Evolutionary conservation across 305 asterid species (phyloP).

Genomic region (Plantago coronopus): DNA sequence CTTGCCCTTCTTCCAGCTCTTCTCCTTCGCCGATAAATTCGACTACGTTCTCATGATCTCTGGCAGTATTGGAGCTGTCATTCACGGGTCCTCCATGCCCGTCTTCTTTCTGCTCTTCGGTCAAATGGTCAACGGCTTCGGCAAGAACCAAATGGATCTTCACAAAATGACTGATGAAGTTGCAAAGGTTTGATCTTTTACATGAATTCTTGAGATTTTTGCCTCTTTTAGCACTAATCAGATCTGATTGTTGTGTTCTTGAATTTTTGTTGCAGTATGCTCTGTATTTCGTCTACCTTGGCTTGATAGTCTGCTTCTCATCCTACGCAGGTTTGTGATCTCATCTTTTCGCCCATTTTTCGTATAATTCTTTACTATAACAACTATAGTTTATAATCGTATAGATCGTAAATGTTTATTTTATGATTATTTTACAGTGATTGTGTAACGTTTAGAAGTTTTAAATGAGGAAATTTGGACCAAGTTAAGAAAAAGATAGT

Average conservation of each 20-base stretch:
- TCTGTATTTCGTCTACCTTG: conserved; percentile 92
- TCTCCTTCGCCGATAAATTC: conserved; percentile 78
- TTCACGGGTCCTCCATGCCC: conserved; percentile 98
- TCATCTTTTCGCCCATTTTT: too few relatives aligned
- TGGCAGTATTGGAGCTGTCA: conserved; percentile 82
- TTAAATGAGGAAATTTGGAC: too few relatives aligned
- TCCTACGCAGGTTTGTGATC: conserved; percentile 89
- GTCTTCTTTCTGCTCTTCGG: conserved; percentile 93
- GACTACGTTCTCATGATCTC: conserved; percentile 61
- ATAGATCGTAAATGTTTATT: too few relatives aligned
- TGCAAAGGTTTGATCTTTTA: conserved; percentile 52
- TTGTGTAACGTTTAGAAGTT: too few relatives aligned
- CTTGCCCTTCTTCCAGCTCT: conserved; percentile 78
- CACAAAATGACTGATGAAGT: conserved; percentile 84
- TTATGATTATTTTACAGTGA: too few relatives aligned
- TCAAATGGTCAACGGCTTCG: conserved; percentile 93
- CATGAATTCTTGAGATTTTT: background rate
- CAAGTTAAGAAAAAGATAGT: too few relatives aligned
- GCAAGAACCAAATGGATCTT: conserved; percentile 90
- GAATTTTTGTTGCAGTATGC: conserved; percentile 67
- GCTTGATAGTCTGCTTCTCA: conserved; percentile 83
- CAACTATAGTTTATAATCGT: too few relatives aligned
- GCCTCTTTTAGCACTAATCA: conserved; percentile 16
- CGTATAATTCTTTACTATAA: too few relatives aligned
- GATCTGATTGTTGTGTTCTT: conserved; percentile 49